Evolutionary conservation across 2,329 filamentous ascomycete species (phyloP), one percentile per base, ranked within the genome.

Genomic region (Fusarium equiseti): DNA sequence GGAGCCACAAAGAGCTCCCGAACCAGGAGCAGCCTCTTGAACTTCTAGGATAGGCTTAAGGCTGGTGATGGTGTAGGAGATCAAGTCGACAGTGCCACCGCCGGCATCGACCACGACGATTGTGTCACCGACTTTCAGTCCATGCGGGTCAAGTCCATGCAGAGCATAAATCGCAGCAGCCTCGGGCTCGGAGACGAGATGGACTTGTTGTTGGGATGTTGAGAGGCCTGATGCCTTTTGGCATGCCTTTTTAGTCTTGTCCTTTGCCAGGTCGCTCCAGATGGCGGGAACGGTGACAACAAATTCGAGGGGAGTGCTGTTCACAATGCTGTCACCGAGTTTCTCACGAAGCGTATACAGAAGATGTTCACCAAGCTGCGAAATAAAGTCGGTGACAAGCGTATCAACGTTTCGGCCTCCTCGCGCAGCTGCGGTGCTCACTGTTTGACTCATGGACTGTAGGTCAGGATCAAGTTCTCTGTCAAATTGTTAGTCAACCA

Each of bases 241-340:
- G 44, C 81, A 84, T 18, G 85, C 84, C 52, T 81, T 78, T 48
- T 79, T 78, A 2, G 85, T 88, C 63, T 81, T 82, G 42, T 86
- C 79, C 48, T 85, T 87, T 55, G 86, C 85, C 8, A 81, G 76
- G 44, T 88, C 85, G 48, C 82, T 85, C 87, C 86, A 89, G 9
- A 88, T 85, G 8, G 86, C 86, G 1, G 87, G 87, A 0, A 88
- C 86, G 0, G 86, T 87, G 46, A 88, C 75, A 46, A 88, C 81
- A 53, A 87, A 86, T 57, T 87, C 81, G 8, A 86, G 76, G 2
- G 82, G 78, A 0, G 78, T 85, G 46, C 71, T 81, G 7, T 78
- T 77, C 27, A 86, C 72, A 24, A 84, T 80, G 3, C 77, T 79
- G 8, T 77, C 74, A 5, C 84, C 83, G 4, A 87, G 77, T 52